Conservation (phyloP, 192 early-diverging fungal genomes). For the Allomyces macrogynus region DNA sequence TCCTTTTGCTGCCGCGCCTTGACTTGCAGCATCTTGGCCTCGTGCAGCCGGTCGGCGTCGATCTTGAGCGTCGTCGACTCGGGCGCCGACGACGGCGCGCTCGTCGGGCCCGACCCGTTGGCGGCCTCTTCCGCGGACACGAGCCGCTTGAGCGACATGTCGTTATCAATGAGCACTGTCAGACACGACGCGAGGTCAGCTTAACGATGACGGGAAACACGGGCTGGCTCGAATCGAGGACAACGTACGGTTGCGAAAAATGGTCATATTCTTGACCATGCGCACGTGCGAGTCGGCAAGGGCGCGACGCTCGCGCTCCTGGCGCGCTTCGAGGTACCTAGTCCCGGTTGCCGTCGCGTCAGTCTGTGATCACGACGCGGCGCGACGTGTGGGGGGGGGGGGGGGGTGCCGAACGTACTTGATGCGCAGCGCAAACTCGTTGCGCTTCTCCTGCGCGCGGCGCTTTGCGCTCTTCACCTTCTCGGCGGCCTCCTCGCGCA, state of each 20-base stretch:
- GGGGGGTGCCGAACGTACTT: not conserved
- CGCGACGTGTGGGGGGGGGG: too few species aligned
- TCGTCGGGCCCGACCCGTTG: conserved; percentile 2
- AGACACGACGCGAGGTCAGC: too few species aligned
- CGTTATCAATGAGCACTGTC: conserved; percentile 6
- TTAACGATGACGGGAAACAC: too few species aligned
- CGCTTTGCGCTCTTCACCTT: conserved; percentile 9
- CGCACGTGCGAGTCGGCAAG: conserved; percentile 10
- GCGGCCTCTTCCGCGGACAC: not conserved
- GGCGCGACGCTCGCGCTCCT: conserved; percentile 11
- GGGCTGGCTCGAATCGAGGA: too few species aligned
- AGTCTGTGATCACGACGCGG: too few species aligned
- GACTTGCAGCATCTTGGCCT: conserved; percentile 12
- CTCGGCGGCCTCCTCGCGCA: conserved; percentile 4
- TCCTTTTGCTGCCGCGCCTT: conserved; percentile 17
- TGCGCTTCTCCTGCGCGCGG: conserved; percentile 6
- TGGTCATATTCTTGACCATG: conserved; percentile 11
- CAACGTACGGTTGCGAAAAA: conserved; percentile 6
- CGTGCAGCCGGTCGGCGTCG: conserved; percentile 11
- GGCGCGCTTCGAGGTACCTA: conserved; percentile 5
- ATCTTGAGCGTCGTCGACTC: too few species aligned
- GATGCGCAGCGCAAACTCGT: conserved; percentile 4
- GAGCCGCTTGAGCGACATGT: not conserved
- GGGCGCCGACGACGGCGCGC: not conserved
- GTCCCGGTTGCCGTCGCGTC: too few species aligned